A percentile compares a stretch with the other conserved stretches of the same genome.
phyloP scores from a whole-genome alignment of 176 grass and related monocot genomes.

The Oropetium thomaeum region DNA sequence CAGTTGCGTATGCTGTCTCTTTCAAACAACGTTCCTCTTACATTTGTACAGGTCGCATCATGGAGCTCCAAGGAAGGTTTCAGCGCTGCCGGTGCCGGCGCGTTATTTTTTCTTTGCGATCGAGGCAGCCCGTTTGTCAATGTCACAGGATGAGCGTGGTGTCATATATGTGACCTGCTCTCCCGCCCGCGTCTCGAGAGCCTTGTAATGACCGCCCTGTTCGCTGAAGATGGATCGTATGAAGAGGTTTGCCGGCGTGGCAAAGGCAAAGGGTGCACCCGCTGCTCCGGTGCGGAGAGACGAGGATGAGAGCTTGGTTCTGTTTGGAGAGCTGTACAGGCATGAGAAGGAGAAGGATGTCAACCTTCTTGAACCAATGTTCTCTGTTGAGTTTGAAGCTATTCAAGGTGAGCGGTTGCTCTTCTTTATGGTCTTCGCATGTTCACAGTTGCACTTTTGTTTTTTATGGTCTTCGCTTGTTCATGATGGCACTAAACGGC shows the following conservation, averaged over 20 bases:
- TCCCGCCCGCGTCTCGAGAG: neutral
- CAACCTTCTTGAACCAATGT: slow-evolving; percentile 62
- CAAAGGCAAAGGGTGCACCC: slow-evolving; percentile 6
- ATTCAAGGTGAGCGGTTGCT: slow-evolving; percentile 40
- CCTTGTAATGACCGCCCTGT: slow-evolving; percentile 6
- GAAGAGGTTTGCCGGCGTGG: slow-evolving; percentile 20
- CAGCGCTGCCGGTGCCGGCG: slow-evolving; percentile 49
- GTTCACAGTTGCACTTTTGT: neutral
- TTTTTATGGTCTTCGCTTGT: neutral
- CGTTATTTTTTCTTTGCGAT: slow-evolving; percentile 5
- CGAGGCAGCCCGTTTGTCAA: neutral
- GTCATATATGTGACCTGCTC: slow-evolving; percentile 19
- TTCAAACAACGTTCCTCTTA: slow-evolving; percentile 26
- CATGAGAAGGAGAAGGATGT: slow-evolving; percentile 54
- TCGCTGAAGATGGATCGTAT: slow-evolving; percentile 31
- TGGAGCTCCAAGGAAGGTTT: slow-evolving; percentile 32
- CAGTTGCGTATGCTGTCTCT: neutral
- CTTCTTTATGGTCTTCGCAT: neutral
- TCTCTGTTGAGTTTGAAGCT: slow-evolving; percentile 52
- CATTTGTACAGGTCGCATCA: slow-evolving; percentile 29
- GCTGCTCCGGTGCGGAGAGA: neutral
- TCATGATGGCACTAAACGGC: neutral
- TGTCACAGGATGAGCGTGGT: neutral
- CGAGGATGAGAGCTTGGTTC: slow-evolving; percentile 56
- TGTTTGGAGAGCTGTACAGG: slow-evolving; percentile 56